Percentiles rank a stretch among this genome's conserved stretches.
phyloP scores from a whole-genome alignment of 352 stramenopile genomes.

The Pythium volutum region DNA sequence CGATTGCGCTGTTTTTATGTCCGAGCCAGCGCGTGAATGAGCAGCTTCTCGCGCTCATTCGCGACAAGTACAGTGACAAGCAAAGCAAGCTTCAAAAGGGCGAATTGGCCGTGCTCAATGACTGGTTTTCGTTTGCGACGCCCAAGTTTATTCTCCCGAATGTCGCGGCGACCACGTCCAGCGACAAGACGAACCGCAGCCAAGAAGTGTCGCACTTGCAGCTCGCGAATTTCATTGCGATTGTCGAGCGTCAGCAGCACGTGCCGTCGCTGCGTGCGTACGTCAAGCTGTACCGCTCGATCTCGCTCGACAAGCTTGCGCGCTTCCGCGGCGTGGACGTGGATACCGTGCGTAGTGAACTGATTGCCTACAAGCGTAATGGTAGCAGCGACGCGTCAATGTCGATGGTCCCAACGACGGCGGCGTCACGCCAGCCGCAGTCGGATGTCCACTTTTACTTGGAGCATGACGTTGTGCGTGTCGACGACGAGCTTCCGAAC shows the following conservation, averaged over 20 bases:
- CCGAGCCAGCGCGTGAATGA: conserved; percentile 83
- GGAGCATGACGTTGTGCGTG: conserved; percentile 69
- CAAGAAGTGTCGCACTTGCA: conserved; percentile 70
- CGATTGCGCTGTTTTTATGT: conserved; percentile 89
- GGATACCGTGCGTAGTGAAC: conserved; percentile 63
- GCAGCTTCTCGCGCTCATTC: conserved; percentile 85
- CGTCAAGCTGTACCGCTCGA: conserved; percentile 97
- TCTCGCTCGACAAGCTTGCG: conserved; percentile 93
- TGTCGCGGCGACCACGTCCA: conserved; percentile 40
- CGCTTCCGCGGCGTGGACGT: conserved; percentile 85
- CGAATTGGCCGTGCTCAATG: conserved; percentile 73
- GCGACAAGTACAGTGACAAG: conserved; percentile 95
- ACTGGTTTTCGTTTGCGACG: conserved; percentile 91
- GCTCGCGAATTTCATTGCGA: conserved; percentile 86
- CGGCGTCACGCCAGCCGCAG: conserved; percentile 20
- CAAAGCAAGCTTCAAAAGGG: conserved; percentile 82
- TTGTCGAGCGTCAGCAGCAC: conserved; percentile 86
- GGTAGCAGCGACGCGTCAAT: too few species aligned
- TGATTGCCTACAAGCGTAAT: conserved; percentile 81
- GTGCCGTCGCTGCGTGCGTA: conserved; percentile 93
- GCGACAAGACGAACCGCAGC: conserved; percentile 48
- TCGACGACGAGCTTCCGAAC: conserved; percentile 82
- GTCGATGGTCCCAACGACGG: too few species aligned
- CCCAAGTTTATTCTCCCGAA: conserved; percentile 94
- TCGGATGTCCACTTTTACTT: conserved; percentile 85